phyloP scores from a whole-genome alignment of 345 rosid genomes.

The Physaria fendleri region DNA sequence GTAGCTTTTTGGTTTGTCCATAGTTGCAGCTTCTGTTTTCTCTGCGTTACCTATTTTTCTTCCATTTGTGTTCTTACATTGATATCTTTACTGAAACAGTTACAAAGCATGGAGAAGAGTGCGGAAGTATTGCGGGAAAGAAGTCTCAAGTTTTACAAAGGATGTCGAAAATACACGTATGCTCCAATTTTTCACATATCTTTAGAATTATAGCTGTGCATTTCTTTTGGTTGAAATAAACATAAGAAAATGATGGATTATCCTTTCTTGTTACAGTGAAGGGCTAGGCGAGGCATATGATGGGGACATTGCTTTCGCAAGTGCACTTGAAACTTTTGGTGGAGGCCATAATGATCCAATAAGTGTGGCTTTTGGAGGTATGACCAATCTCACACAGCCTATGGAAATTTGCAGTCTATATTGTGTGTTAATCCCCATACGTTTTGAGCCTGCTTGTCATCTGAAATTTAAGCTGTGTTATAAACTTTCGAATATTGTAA shows the following conservation, averaged over 20 bases:
- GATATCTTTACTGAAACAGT: constrained; percentile 41
- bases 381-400: neutral
- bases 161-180: constrained; percentile 97
- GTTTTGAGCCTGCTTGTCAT: too few species aligned
- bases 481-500: neutral
- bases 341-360: constrained; percentile 99
- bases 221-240: constrained; percentile 3
- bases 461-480: neutral
- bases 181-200: constrained; percentile 8
- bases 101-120: constrained; percentile 87
- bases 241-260: neutral
- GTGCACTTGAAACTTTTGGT: constrained; percentile 95
- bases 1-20: neutral
- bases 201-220: neutral
- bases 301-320: constrained; percentile 93
- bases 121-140: constrained; percentile 81
- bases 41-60: neutral
- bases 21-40: neutral
- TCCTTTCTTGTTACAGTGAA: constrained; percentile 54
- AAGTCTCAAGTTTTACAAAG: constrained; percentile 92
- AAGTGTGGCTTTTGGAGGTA: constrained; percentile 99
- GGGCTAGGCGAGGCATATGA: constrained; percentile 98
- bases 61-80: neutral
- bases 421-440: too few species aligned
- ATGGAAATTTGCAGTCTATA: neutral